Conservation (phyloP, 805 yeast genomes). For the Wickerhamiella brachini region DNA sequence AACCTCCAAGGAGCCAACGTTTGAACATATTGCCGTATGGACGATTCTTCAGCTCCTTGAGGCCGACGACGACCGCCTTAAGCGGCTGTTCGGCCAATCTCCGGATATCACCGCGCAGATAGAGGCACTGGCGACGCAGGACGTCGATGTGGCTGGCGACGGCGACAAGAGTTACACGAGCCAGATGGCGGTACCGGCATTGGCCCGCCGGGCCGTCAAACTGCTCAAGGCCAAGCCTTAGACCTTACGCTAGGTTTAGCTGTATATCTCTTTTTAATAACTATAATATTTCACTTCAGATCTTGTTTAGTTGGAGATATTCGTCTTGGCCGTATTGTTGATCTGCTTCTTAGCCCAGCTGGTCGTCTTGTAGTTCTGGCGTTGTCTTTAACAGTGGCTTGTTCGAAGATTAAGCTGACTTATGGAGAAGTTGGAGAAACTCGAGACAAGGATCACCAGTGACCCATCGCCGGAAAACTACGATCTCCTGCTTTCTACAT, state of each 20-base stretch:
- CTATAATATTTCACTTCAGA: not conserved
- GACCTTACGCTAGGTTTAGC: not conserved
- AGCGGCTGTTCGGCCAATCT: conserved; percentile 21
- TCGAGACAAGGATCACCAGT: not conserved
- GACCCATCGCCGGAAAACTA: conserved; percentile 4
- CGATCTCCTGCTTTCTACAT: conserved; percentile 21
- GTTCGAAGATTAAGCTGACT: too few relatives aligned
- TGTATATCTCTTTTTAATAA: not conserved
- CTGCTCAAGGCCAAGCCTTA: conserved; percentile 6
- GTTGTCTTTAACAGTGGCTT: too few relatives aligned
- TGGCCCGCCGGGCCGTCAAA: conserved; percentile 22
- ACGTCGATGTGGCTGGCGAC: conserved; percentile 12
- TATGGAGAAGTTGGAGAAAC: not conserved
- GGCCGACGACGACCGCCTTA: conserved; percentile 54
- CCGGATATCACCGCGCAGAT: conserved; percentile 24
- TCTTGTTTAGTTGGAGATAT: too few relatives aligned
- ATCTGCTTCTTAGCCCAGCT: too few relatives aligned
- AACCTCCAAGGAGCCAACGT: conserved; percentile 75
- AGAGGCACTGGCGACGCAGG: conserved; percentile 23
- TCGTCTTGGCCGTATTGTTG: too few relatives aligned
- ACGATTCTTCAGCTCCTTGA: conserved; percentile 86
- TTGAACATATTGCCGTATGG: conserved; percentile 97
- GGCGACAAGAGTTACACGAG: conserved; percentile 20
- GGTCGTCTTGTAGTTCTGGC: too few relatives aligned
- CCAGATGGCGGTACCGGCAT: conserved; percentile 26